Base-by-base conservation (phyloP, 768 basidiomycete species). In the Termitomyces sp. region DNA sequence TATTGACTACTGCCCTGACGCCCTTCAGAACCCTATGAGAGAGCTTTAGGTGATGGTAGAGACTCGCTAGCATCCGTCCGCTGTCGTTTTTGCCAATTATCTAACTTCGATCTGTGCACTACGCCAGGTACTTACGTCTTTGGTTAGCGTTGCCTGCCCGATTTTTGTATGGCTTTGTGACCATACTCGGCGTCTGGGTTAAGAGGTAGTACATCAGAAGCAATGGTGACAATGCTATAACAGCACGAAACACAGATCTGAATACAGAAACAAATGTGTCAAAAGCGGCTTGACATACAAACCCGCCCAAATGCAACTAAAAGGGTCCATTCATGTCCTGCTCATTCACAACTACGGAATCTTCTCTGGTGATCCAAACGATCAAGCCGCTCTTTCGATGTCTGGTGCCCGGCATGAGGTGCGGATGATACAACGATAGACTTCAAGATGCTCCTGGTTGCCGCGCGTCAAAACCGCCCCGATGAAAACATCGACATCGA, bases 1-100 rank as follows among this genome's bases (percentile, higher is more conserved):
- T 63, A 60, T 63, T 63, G 54, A 63, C 47, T 46, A n/a, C 52
- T 60, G 15, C 45, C 25, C 38, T 34, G 48, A 37, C 31, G 25
- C 25, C 25, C 59, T 57, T 32, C 50, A 61, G 60, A 57, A 49
- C 17, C 31, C 56, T 43, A 8, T 50, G 43, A 59, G 47, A 59
- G 40, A 63, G 40, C 10, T 48, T 42, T 25, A 43, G 10, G 55
- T 31, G 25, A 31, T 25, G 34, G 25, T 60, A 17, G 42, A 34
- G n/a, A 56, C 25, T 45, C 11, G 43, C 20, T 29, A 47, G 17
- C 36, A 40, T 37, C 42, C 3, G 31, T n/a, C 32, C 8, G n/a
- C 36, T 29, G 20, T 53, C 10, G 31, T 43, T 38, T 42, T 51
- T 59, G 12, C 31, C 25, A 14, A 59, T 52, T 25, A 50, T 45